Conservation (phyloP, 2,329 filamentous ascomycete species). For the Cladosporium colombiae region DNA sequence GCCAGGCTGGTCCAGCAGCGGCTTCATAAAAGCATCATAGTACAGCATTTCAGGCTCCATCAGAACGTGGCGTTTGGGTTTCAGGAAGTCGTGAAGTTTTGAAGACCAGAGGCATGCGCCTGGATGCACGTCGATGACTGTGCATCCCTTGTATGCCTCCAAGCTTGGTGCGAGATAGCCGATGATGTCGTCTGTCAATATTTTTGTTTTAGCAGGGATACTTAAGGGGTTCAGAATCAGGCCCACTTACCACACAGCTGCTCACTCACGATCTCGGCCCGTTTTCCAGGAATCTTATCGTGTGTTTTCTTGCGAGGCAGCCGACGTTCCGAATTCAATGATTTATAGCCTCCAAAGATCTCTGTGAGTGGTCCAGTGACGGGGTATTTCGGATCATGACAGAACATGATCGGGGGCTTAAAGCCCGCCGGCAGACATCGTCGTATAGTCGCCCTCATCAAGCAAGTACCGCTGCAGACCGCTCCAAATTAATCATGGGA, state of each 20-base stretch:
- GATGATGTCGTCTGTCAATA: slow-evolving; percentile 63
- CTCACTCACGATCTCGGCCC: slow-evolving; percentile 43
- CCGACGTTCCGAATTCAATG: not conserved
- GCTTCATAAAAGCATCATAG: slow-evolving; percentile 62
- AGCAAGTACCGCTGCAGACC: too few relatives aligned
- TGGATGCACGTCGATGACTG: slow-evolving; percentile 80
- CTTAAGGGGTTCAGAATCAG: not conserved
- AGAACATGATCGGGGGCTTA: not conserved
- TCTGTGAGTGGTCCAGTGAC: slow-evolving; percentile 7
- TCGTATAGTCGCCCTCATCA: slow-evolving; percentile 12
- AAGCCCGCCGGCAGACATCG: not conserved
- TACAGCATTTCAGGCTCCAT: slow-evolving; percentile 67
- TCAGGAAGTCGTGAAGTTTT: slow-evolving; percentile 71
- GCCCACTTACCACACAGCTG: slow-evolving; percentile 35
- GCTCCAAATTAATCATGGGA: not conserved
- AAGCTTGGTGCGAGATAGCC: slow-evolving; percentile 69
- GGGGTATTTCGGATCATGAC: not conserved
- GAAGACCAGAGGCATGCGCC: slow-evolving; percentile 76
- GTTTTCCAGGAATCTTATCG: slow-evolving; percentile 6
- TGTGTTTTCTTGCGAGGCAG: not conserved
- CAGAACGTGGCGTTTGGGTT: slow-evolving; percentile 80
- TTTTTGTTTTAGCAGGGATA: not conserved
- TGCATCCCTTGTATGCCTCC: slow-evolving; percentile 71
- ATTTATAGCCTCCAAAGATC: slow-evolving; percentile 12
- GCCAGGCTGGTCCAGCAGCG: slow-evolving; percentile 41